Percentiles rank a stretch among this genome's conserved stretches.
These are phyloP conservation scores for Aspergillus uvarum DNA, from an alignment of 2,329 filamentous ascomycete genomes.

Conservation along the genomic window DNA sequence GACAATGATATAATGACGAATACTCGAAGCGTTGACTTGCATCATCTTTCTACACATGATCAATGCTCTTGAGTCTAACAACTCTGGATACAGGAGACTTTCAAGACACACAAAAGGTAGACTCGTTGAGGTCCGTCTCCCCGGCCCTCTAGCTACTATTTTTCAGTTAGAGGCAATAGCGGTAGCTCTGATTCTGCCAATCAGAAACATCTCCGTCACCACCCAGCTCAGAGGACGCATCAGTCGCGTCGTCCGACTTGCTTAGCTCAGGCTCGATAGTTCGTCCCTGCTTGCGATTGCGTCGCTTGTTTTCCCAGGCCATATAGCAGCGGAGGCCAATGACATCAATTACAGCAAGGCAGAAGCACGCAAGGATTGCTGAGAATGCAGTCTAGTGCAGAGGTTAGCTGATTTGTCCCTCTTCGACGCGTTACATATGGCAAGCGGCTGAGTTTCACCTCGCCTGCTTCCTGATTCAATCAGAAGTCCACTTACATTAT, in stretches of 20 bases:
- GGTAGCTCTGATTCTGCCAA: slow-evolving; percentile 10
- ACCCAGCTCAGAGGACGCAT: background rate
- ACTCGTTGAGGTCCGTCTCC: no score
- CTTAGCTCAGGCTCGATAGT: slow-evolving; percentile 11
- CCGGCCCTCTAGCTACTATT: no score
- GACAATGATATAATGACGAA: background rate
- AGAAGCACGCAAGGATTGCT: slow-evolving; percentile 7
- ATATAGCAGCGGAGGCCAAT: background rate
- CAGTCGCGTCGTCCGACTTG: background rate
- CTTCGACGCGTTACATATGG: no score
- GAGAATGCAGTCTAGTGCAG: slow-evolving; percentile 6
- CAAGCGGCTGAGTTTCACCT: no score
- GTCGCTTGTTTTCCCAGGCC: slow-evolving; percentile 8
- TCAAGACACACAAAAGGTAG: no score
- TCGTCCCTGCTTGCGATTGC: slow-evolving; percentile 7
- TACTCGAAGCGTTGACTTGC: background rate
- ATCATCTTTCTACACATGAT: background rate
- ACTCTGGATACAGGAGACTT: no score
- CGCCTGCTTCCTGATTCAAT: no score
- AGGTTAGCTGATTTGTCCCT: no score
- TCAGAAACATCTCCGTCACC: slow-evolving; percentile 8
- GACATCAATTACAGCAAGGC: slow-evolving; percentile 5
- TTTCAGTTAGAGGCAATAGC: slow-evolving; percentile 8
- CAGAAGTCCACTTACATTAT: slow-evolving; percentile 3
- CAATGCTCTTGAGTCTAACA: background rate